These are phyloP conservation scores for Pinus taeda DNA, from an alignment of 75 land plant genomes.

Conservation along the genomic window DNA sequence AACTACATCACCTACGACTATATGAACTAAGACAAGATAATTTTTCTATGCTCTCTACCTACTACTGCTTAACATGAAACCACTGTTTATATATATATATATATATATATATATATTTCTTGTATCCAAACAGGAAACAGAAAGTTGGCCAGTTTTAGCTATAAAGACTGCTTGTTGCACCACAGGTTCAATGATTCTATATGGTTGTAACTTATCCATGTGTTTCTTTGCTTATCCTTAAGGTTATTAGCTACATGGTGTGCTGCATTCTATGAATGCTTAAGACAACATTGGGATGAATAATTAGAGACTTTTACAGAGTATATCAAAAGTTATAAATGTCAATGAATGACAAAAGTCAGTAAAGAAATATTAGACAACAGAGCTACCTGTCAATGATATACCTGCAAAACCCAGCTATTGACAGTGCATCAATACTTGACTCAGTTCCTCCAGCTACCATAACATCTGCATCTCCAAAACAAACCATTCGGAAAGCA, in stretches of 20 bases:
- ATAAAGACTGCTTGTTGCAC: background rate
- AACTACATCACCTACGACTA: background rate
- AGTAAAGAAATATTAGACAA: background rate
- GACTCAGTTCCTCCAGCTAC: conserved; percentile 98
- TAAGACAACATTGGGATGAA: background rate
- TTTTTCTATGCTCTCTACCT: background rate
- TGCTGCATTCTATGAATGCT: background rate
- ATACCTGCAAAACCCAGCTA: conserved; percentile 96
- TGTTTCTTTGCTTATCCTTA: background rate
- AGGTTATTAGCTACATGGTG: background rate
- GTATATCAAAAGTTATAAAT: background rate
- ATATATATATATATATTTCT: background rate
- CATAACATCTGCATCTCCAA: conserved; percentile 99
- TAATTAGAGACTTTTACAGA: background rate
- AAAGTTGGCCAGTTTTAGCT: background rate
- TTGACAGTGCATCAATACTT: conserved; percentile 95
- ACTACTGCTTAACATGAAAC: no score
- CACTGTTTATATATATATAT: background rate
- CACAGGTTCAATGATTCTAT: background rate
- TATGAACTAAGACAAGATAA: background rate
- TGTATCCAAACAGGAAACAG: background rate
- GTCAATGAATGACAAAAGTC: background rate
- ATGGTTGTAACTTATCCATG: background rate
- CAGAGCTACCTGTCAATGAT: background rate
- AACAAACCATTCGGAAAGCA: conserved; percentile 93